Evolutionary conservation across 306 rosid species (phyloP), one percentile per base, ranked within the genome.

Genomic region (Prunus kanzakura): DNA sequence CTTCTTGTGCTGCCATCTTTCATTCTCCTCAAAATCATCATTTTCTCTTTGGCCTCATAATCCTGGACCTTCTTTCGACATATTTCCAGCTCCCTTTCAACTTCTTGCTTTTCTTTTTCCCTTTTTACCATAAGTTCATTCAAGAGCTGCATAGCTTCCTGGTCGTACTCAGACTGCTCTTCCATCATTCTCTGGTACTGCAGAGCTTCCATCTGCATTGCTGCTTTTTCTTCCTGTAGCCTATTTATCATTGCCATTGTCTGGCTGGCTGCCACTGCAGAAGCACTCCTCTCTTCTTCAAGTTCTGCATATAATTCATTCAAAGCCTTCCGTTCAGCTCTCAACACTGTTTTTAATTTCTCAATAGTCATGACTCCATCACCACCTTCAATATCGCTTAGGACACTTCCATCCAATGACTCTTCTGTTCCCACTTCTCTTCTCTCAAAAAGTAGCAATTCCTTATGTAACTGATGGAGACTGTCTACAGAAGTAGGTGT

Each of bases 111-210:
- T 87, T 95, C 98, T 74, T 79, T 90, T 77, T 95, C 98, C 90
- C 96, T 85, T 85, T 95, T 95, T 25, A 87, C 56, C 87, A 95
- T 87, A 16, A 92, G 90, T 84, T 95, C 98, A 67, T 95, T 95
- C 91, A 95, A 30, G 57, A 96, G 89, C 86, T 90, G 97, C 89
- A 96, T 72, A 45, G 99, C 97, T 81, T 92, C 98, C 57, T 96
- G 99, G 72, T 96, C 97, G 30, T 91, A 92, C 83, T 96, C 99
- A 11, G 99, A 91, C 84, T 92, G 99, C 79, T 96, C 99, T 22
- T 96, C 99, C 99, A 92, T 96, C 97, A 96, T 91, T 86, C 99
- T 84, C 64, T 92, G 97, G 79, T 96, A 96, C 79, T 96, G 99
- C 83, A 92, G 88, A 61, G 99, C 99, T 76, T 96, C 99, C 98